Base-by-base conservation (phyloP, 306 rosid species). In the Trifolium fragiferum region DNA sequence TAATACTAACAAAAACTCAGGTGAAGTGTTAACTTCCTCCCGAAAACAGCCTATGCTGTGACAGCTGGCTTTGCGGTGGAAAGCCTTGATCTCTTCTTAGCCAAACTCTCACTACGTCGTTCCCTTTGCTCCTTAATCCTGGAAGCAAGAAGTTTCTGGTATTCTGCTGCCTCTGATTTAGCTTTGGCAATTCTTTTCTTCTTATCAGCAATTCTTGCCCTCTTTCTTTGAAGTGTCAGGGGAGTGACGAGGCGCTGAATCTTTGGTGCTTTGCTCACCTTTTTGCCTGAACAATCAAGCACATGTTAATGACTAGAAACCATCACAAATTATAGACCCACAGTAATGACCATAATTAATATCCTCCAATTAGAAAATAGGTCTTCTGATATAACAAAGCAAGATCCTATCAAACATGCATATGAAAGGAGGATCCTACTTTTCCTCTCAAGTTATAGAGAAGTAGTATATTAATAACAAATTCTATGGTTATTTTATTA, bases 71-170 rank as follows among this genome's bases (percentile, higher is more conserved):
- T 80, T 21, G 80, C 15, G 33, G 76, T 75, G 8, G 84, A 80
- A 37, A 80, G 76, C 61, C 32, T 80, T 50, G 84, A 80, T 53
- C 83, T 68, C 64, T 68, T 80, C 83, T 74, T 80, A 9, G 83
- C 83, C 80, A 80, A 68, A 64, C 83, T 80, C 76, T 80, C 83
- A 1, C 83, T 80, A 0, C 80, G 76, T 33, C 76, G 83, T 37
- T 80, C 83, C 57, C 84, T 80, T 40, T 80, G 84, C 80, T 74
- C 84, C 76, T 80, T 80, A 63, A 80, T 41, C 57, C 84, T 80
- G 41, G 84, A 80, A 62, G 84, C 84, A 43, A 80, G 84, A 53
- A 80, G 84, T 43, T 75, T 80, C 70, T 80, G 84, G 80, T 80
- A 80, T 8, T 80, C 84, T 15, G 84, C 84, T 10, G 84, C 80